phyloP scores from a whole-genome alignment of 441 rosid species.

The Adansonia grandidieri region DNA sequence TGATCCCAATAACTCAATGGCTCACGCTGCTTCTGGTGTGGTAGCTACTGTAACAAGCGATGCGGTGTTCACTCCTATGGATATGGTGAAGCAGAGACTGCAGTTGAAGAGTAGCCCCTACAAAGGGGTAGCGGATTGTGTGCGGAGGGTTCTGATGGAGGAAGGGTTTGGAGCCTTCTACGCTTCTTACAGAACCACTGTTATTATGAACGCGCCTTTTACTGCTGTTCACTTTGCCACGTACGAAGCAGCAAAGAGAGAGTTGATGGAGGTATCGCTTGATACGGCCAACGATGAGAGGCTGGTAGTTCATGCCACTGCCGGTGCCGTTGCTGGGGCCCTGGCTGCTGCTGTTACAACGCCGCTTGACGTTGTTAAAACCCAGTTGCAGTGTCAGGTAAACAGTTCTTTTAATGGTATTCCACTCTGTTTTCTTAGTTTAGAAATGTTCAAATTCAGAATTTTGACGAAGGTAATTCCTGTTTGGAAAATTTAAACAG shows the following conservation, averaged over 20 bases:
- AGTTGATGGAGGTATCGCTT: constrained; percentile 51
- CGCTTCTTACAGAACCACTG: constrained; percentile 66
- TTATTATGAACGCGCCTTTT: constrained; percentile 57
- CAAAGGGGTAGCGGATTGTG: constrained; percentile 56
- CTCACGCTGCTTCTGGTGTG: constrained; percentile 59
- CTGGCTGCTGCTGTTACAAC: constrained; percentile 59
- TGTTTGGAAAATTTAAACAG: not conserved
- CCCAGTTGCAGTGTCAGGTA: constrained; percentile 76
- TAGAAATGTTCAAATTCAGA: not conserved
- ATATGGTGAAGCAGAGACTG: constrained; percentile 82
- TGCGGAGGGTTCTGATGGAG: constrained; percentile 49
- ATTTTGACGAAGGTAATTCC: not conserved
- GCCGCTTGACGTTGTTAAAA: constrained; percentile 67
- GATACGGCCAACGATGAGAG: constrained; percentile 41
- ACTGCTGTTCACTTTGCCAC: constrained; percentile 70
- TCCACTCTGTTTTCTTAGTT: not conserved
- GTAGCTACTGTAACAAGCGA: constrained; percentile 69
- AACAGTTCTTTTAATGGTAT: not conserved
- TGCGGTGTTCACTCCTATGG: constrained; percentile 84
- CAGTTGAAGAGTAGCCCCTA: constrained; percentile 62
- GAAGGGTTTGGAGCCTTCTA: constrained; percentile 66
- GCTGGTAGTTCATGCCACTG: constrained; percentile 59
- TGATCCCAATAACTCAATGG: constrained; percentile 41
- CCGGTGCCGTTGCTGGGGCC: constrained; percentile 64
- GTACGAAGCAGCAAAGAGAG: constrained; percentile 61